Percentiles rank a stretch among this genome's conserved stretches.
These are phyloP conservation scores for Botrytis pseudocinerea DNA, from an alignment of 2,329 filamentous ascomycete genomes.

Conservation along the genomic window DNA sequence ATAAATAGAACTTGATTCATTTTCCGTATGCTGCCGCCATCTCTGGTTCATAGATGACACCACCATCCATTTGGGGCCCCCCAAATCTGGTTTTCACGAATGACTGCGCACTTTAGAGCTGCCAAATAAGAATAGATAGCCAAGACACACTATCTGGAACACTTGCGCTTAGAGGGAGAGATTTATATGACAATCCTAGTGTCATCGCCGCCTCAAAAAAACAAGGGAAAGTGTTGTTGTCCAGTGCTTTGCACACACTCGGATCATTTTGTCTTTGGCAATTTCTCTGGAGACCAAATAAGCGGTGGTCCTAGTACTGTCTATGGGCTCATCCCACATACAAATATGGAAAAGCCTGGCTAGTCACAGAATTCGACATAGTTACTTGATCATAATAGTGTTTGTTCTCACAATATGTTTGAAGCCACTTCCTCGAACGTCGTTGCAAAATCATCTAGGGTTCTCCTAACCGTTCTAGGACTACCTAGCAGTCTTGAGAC, in stretches of 20 bases:
- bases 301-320: neutral
- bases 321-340: neutral
- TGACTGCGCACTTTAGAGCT: neutral
- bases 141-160: neutral
- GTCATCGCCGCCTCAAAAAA: neutral
- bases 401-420: neutral
- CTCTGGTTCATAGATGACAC: neutral
- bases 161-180: neutral
- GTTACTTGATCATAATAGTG: neutral
- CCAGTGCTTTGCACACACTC: neutral
- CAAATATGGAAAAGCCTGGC: neutral
- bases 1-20: neutral
- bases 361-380: no score
- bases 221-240: neutral
- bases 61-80: no score
- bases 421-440: neutral
- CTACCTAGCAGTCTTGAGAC: slow-evolving; percentile 2
- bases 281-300: neutral
- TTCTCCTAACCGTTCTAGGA: neutral
- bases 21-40: neutral
- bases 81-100: neutral
- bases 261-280: neutral
- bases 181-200: neutral
- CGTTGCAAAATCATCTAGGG: neutral
- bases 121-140: neutral